Base-by-base conservation (phyloP, 345 rosid species). In the Atalantia buxifolia region DNA sequence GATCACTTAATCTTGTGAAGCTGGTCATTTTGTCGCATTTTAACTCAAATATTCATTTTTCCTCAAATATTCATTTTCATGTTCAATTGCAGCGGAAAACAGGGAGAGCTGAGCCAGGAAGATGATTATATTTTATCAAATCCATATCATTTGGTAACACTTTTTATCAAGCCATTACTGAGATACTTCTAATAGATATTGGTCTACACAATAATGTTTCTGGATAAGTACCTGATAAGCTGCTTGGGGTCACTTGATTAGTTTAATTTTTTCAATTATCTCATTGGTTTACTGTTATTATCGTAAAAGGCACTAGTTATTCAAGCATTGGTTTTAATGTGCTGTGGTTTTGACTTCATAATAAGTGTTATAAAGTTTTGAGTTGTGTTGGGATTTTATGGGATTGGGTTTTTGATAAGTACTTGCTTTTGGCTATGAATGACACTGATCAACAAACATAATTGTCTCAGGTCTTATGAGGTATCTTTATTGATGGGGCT, bases 131-230 rank as follows among this genome's bases (percentile, higher is more conserved):
- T 96, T 74, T 86, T 91, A 79, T 90, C 97, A 68, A 90, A 92
- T 84, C 99, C 99, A 6, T 96, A 96, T 85, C 98, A 96, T 87
- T 81, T 96, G 97, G 99, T 96, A 96, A 80, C 42, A 60, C 72
- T 73, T 83, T 33, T 3, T 76, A 24, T 33, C 28, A 14, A 22
- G 48, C 76, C 13, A 18, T 81, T 18, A 53, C 6, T 74, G 36
- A 13, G 53, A 42, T 50, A 31, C 59, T 68, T 71, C 53, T 21
- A 27, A 55, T 60, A 36, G 9, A 60, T 81, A 36, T 48, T 75
- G 66, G 62, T 76, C 42, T 59, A 33, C 38, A 56, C 18, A 62
- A 59, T 65, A 66, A 59, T 55, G 61, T 30, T 72, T 31, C n/a
- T 10, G 63, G 63, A 71, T 10, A 7, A 16, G 28, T 24, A 5